phyloP scores from a whole-genome alignment of 2,329 filamentous ascomycete genomes.

The Fusarium sp. region DNA sequence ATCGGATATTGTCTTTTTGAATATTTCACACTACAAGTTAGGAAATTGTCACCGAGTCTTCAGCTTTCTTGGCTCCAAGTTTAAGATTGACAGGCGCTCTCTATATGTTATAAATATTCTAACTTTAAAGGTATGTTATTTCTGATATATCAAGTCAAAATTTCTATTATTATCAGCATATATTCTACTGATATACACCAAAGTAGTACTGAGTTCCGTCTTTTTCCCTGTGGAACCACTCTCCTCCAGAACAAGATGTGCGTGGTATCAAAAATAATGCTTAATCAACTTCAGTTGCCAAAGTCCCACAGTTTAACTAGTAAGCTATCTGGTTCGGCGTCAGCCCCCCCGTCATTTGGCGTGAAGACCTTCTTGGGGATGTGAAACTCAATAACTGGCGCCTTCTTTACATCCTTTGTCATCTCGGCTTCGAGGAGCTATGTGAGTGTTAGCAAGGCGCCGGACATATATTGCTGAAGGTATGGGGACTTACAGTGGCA shows the following conservation, averaged over 20 bases:
- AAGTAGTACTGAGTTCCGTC: background rate
- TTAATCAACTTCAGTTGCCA: conserved; percentile 37
- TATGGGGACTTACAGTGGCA: conserved; percentile 69
- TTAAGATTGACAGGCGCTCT: too few species aligned
- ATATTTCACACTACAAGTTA: background rate
- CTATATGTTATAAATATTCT: too few species aligned
- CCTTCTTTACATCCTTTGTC: conserved; percentile 83
- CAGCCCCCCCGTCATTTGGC: conserved; percentile 60
- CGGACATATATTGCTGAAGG: background rate
- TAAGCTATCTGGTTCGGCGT: conserved; percentile 64
- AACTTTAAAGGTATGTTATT: background rate
- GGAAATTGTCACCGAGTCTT: background rate
- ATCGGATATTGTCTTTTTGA: conserved; percentile 5
- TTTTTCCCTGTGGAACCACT: background rate
- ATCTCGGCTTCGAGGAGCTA: conserved; percentile 88
- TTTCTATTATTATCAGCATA: background rate
- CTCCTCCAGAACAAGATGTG: background rate
- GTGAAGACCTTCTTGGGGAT: conserved; percentile 88
- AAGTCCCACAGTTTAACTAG: conserved; percentile 74
- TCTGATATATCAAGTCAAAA: background rate
- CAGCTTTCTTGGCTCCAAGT: background rate
- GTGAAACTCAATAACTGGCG: conserved; percentile 90
- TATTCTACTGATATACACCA: background rate
- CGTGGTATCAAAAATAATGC: background rate
- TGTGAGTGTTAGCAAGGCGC: background rate